Evolutionary conservation across 441 rosid species (phyloP).

Genomic region (Bocquillonia castaneifolia): DNA sequence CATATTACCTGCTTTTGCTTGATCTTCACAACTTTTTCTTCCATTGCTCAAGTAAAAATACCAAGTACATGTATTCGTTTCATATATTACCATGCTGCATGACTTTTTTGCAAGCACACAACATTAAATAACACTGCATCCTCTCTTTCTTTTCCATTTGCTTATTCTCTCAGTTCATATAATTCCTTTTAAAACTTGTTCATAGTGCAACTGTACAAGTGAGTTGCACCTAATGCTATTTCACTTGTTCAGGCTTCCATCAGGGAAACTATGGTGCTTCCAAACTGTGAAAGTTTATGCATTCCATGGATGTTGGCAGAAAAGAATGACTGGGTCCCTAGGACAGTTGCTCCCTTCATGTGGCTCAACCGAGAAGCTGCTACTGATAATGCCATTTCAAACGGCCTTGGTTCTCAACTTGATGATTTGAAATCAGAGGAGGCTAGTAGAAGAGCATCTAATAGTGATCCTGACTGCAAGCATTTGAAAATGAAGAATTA

Average conservation of each 20-base stretch:
- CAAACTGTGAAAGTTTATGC: conserved; percentile 69
- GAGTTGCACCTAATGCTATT: conserved; percentile 20
- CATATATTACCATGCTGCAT: not conserved
- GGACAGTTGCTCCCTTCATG: conserved; percentile 72
- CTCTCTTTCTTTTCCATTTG: not conserved
- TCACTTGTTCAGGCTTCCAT: conserved; percentile 49
- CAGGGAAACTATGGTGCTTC: conserved; percentile 78
- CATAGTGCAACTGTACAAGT: no score
- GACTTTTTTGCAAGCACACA: not conserved
- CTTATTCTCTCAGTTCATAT: no score
- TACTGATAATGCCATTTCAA: conserved; percentile 30
- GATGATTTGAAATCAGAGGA: conserved; percentile 43
- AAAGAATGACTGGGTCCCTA: conserved; percentile 82
- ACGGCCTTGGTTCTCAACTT: conserved; percentile 32
- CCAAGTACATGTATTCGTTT: not conserved
- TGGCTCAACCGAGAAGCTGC: conserved; percentile 72
- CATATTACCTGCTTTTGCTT: not conserved
- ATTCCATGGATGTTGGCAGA: conserved; percentile 89
- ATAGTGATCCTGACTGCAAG: conserved; percentile 32
- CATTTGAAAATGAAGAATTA: conserved; percentile 26
- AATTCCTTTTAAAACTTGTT: no score
- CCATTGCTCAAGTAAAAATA: not conserved
- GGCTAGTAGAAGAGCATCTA: conserved; percentile 21
- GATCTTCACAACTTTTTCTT: not conserved
- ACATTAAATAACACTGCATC: not conserved